Percentiles rank a stretch among this genome's conserved stretches.
Conservation (phyloP, 1,139 yeast genomes). For the Candida glucosophila region DNA sequence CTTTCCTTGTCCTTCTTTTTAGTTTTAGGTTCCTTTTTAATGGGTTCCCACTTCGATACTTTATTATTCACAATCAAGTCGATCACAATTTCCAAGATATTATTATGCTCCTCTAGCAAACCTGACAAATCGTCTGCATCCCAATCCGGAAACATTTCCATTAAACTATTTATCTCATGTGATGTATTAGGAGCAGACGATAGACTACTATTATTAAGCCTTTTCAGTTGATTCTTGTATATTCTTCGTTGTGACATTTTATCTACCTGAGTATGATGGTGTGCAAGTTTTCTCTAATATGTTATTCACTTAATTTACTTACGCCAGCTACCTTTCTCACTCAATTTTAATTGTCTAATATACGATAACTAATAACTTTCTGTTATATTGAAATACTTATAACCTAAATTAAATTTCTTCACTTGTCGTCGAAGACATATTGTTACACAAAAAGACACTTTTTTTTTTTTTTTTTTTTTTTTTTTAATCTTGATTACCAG, state of each 20-base stretch:
- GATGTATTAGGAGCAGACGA: constrained; percentile 7
- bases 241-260: constrained; percentile 37
- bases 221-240: constrained; percentile 39
- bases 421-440: no score
- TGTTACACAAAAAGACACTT: no score
- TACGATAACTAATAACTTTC: no score
- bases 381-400: no score
- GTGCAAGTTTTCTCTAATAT: no score
- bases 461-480: no score
- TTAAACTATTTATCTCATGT: constrained; percentile 46
- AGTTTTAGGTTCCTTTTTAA: constrained; percentile 39
- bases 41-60: constrained; percentile 53
- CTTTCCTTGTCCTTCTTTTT: constrained; percentile 30
- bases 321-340: no score
- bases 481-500: no score
- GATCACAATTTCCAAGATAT: constrained; percentile 72
- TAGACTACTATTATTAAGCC: constrained; percentile 21
- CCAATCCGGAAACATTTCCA: constrained; percentile 95
- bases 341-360: no score
- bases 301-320: no score
- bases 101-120: constrained; percentile 62
- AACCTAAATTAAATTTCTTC: no score
- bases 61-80: constrained; percentile 83
- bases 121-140: constrained; percentile 72
- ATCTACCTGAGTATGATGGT: no score